Conservation (phyloP, 78 protist genomes). For the Dictyostelium capitatum region DNA sequence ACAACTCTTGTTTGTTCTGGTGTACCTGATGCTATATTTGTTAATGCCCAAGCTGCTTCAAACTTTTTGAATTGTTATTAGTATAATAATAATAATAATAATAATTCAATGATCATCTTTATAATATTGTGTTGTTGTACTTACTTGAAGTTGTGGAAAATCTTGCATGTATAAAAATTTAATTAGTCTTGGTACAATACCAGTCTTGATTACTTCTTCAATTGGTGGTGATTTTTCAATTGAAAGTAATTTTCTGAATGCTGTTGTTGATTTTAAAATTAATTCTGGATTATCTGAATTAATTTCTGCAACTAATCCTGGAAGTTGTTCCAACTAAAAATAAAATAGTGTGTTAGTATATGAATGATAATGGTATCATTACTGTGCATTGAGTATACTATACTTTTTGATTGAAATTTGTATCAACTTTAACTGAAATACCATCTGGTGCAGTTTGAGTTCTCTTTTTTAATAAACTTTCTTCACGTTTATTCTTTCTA, state of each 20-base stretch:
- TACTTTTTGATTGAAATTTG: not conserved
- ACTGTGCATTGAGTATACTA: not conserved
- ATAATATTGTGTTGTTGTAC: not conserved
- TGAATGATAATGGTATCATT: not conserved
- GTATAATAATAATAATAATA: not conserved
- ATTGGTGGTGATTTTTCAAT: conserved; percentile 97
- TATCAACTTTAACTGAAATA: not conserved
- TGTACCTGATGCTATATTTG: conserved; percentile 95
- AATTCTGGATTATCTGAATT: conserved; percentile 26
- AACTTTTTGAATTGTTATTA: too few relatives aligned
- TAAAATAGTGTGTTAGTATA: not conserved
- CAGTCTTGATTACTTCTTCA: conserved; percentile 93
- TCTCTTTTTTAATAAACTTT: conserved; percentile 87
- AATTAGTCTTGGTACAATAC: conserved; percentile 95
- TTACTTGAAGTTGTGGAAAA: conserved; percentile 86
- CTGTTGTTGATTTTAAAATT: conserved; percentile 65
- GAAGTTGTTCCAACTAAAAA: conserved; percentile 48
- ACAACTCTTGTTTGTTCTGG: conserved; percentile 95
- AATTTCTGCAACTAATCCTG: conserved; percentile 35
- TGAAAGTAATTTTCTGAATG: conserved; percentile 93
- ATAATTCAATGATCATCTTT: not conserved
- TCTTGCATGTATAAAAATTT: conserved; percentile 79
- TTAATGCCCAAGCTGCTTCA: conserved; percentile 99
- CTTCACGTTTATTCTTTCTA: conserved; percentile 92
- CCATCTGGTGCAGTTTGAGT: not conserved